Conservation (phyloP, 768 basidiomycete genomes). For the Xerocomus brunneocitrinus region DNA sequence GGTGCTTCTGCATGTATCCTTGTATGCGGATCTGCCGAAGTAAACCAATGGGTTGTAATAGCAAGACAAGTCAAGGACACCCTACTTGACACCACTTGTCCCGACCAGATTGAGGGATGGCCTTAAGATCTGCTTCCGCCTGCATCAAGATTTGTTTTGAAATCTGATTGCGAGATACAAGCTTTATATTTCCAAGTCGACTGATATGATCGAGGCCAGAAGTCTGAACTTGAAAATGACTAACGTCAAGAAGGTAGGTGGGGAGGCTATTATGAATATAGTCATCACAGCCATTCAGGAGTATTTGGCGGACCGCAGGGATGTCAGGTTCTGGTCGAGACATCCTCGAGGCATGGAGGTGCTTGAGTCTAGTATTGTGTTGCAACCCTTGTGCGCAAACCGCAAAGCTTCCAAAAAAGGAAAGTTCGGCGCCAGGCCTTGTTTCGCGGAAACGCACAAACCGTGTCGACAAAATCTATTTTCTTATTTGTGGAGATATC, state of each 20-base stretch:
- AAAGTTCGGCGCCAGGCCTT: too few species aligned
- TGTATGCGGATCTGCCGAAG: not conserved
- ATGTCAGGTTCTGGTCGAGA: not conserved
- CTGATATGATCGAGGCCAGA: not conserved
- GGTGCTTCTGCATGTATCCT: not conserved
- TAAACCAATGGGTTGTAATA: not conserved
- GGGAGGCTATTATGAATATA: not conserved
- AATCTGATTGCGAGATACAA: not conserved
- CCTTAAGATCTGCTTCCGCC: not conserved
- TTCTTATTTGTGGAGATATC: too few species aligned
- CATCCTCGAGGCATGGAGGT: not conserved
- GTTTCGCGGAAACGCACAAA: too few species aligned
- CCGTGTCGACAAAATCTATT: too few species aligned
- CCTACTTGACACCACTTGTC: not conserved
- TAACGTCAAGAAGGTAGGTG: slow-evolving; percentile 2
- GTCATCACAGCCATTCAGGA: not conserved
- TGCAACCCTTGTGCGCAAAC: not conserved
- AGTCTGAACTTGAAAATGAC: not conserved
- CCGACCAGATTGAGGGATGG: not conserved
- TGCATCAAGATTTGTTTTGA: not conserved
- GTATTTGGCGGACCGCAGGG: not conserved
- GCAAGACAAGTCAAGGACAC: not conserved
- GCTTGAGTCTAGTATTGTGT: too few species aligned
- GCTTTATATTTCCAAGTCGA: not conserved
- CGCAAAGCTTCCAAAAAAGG: not conserved